Evolutionary conservation across 306 rosid genomes (phyloP), one percentile per base, ranked within the genome.

Genomic region (Citrullus mucosospermus): DNA sequence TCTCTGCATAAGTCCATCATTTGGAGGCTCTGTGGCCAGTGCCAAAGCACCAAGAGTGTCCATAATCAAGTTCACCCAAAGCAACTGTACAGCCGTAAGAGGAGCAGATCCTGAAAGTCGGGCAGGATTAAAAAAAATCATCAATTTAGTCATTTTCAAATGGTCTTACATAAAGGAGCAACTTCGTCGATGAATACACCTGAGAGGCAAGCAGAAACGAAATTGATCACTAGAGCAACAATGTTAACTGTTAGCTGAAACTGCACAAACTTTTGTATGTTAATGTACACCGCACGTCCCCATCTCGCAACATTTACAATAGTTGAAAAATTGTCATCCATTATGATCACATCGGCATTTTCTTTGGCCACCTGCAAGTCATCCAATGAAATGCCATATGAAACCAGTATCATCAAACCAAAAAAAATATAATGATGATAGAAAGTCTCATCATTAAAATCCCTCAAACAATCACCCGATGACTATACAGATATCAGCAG

Each of bases 1-100:
- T 82, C 92, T 82, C 81, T 91, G 43, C 92, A 95, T 80, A 41
- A 95, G 91, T 78, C 78, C 95, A n/a, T 91, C 90, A 14, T 86
- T 84, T 38, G 97, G 99, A 83, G 99, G 97, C 81, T 95, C 99
- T 30, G 99, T 95, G 48, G 99, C 99, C 74, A 95, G 86, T 58
- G 99, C 99, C 84, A 95, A 81, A 39, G 99, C 99, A 58, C 99
- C 99, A 58, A 95, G 91, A 57, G 99, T 92, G 90, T 95, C 99
- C 99, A 95, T 95, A 73, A 95, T 95, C 93, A 95, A 87, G 89
- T 95, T 95, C 36, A 92, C 99, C 99, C 99, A 95, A 58, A 95
- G 97, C 86, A 95, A 70, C 80, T 95, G 99, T 65, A 95, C 99
- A 46, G 96, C 97, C 18, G 99, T 95, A 78, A 95, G 91, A 50